These are phyloP conservation scores for Aphanomyces invadans DNA, from an alignment of 352 stramenopile genomes.

Conservation along the genomic window DNA sequence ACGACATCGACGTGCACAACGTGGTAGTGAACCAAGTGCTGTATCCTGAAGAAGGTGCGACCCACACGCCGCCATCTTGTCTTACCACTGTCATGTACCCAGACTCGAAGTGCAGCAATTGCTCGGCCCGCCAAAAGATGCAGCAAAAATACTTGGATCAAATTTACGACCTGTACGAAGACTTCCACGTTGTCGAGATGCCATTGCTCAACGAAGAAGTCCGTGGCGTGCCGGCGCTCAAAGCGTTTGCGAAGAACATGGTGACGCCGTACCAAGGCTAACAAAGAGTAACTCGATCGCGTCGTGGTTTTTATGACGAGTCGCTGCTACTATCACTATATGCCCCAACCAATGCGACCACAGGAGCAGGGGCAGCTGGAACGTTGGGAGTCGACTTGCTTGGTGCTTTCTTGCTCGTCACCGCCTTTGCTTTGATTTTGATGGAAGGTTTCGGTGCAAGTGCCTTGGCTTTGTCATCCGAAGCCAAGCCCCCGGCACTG, in stretches of 20 bases:
- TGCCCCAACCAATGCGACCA: conserved; percentile 50
- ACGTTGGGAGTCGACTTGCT: conserved; percentile 30
- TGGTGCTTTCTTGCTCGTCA: conserved; percentile 32
- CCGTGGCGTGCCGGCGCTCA: conserved; percentile 90
- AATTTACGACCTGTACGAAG: conserved; percentile 99
- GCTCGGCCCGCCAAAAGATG: conserved; percentile 96
- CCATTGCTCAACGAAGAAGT: conserved; percentile 98
- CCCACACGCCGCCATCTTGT: background rate
- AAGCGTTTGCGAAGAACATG: conserved; percentile 91
- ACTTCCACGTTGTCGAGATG: conserved; percentile 99
- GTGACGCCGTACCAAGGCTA: conserved; percentile 89
- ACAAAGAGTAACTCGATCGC: conserved; percentile 30
- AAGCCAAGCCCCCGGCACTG: conserved; percentile 6
- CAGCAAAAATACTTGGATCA: conserved; percentile 99
- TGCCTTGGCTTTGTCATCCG: conserved; percentile 4
- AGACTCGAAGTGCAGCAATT: conserved; percentile 85
- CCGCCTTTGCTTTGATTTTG: conserved; percentile 27
- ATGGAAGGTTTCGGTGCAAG: conserved; percentile 30
- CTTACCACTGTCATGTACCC: conserved; percentile 16
- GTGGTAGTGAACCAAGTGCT: conserved; percentile 99
- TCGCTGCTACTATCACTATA: conserved; percentile 73
- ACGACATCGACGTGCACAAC: conserved; percentile 99
- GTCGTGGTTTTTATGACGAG: background rate
- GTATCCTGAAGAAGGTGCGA: conserved; percentile 59
- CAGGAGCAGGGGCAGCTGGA: conserved; percentile 9